Evolutionary conservation across 306 rosid species (phyloP).

Genomic region (Dryas drummondii): DNA sequence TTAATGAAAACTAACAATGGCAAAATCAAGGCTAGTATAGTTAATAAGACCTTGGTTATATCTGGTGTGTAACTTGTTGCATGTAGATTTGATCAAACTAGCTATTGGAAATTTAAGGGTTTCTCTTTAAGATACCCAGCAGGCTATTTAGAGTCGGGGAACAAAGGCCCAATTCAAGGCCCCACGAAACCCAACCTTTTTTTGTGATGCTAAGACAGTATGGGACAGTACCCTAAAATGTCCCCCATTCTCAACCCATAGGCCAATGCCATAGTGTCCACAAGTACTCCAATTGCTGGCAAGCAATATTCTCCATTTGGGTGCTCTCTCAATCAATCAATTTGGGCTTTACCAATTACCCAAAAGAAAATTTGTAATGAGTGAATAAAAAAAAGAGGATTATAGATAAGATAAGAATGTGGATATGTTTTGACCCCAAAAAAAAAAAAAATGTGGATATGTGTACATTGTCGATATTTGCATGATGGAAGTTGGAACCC

Average conservation of each 20-base stretch:
- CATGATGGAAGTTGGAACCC: not conserved
- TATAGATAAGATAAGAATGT: slow-evolving; percentile 35
- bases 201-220: slow-evolving; percentile 32
- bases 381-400: not conserved
- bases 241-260: slow-evolving; percentile 22
- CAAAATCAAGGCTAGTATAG: too few species aligned
- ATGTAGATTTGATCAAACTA: too few species aligned
- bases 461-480: not conserved
- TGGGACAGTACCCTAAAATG: slow-evolving; percentile 37
- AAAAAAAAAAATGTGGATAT: slow-evolving; percentile 18
- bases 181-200: slow-evolving; percentile 35
- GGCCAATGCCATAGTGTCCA: slow-evolving; percentile 16
- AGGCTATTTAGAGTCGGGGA: not conserved
- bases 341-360: slow-evolving; percentile 11
- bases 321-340: not conserved
- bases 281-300: slow-evolving; percentile 29
- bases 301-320: slow-evolving; percentile 32
- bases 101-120: not conserved
- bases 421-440: not conserved
- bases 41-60: too few species aligned
- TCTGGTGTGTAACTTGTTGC: too few species aligned
- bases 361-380: not conserved
- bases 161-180: slow-evolving; percentile 32
- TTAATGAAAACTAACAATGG: too few species aligned
- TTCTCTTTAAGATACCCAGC: not conserved